These are phyloP conservation scores for Echinosophora koreensis DNA, from an alignment of 306 rosid species.

Conservation along the genomic window DNA sequence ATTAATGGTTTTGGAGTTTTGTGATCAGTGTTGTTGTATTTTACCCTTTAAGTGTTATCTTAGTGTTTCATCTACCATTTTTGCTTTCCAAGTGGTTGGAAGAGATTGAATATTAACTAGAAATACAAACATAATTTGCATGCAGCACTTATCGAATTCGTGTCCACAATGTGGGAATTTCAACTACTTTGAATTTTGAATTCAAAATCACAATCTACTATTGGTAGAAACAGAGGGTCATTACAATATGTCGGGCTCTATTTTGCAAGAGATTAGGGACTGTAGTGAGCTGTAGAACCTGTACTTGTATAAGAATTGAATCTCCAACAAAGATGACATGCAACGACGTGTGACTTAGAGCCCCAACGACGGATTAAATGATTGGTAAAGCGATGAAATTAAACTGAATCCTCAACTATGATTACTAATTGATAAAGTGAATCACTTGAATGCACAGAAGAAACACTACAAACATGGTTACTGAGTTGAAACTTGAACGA, in stretches of 20 bases:
- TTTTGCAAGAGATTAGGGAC: too few species aligned
- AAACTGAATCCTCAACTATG: too few species aligned
- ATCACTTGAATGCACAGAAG: too few species aligned
- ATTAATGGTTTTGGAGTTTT: not conserved
- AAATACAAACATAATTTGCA: slow-evolving; percentile 52
- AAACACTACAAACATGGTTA: too few species aligned
- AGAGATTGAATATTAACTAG: slow-evolving; percentile 19
- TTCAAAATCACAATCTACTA: slow-evolving; percentile 76
- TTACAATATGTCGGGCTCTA: slow-evolving; percentile 41
- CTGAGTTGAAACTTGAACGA: too few species aligned
- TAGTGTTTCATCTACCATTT: not conserved
- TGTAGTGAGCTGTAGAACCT: too few species aligned
- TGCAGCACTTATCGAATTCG: slow-evolving; percentile 88
- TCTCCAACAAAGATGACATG: too few species aligned
- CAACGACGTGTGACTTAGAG: too few species aligned
- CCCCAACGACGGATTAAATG: too few species aligned
- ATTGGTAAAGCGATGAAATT: too few species aligned
- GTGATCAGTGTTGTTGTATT: slow-evolving; percentile 1
- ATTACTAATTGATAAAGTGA: too few species aligned
- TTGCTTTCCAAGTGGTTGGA: not conserved
- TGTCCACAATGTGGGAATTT: slow-evolving; percentile 86
- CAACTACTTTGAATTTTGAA: slow-evolving; percentile 86
- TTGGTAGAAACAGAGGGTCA: slow-evolving; percentile 84
- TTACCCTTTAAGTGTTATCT: not conserved
- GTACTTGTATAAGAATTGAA: too few species aligned